Percentiles rank a stretch among this genome's conserved stretches.
phyloP scores from a whole-genome alignment of 805 yeast genomes.

The Pichia scutulata region DNA sequence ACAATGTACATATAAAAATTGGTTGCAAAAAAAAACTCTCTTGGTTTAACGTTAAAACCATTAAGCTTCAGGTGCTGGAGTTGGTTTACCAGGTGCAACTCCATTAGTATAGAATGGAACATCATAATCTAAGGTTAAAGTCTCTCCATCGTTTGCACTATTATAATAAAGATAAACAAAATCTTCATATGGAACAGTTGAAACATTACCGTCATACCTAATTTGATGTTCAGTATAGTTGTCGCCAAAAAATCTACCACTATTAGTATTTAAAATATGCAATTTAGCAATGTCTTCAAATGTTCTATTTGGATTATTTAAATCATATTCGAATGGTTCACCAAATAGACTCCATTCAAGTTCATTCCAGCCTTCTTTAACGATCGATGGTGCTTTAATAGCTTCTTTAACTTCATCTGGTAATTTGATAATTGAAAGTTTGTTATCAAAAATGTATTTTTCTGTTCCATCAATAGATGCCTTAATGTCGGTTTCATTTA shows the following conservation, averaged over 20 bases:
- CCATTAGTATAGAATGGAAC: not conserved
- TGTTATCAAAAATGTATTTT: not conserved
- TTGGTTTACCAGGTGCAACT: not conserved
- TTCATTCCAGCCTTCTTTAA: not conserved
- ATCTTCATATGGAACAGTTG: not conserved
- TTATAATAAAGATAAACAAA: not conserved
- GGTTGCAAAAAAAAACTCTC: too few relatives aligned
- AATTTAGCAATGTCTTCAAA: not conserved
- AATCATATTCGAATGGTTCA: not conserved
- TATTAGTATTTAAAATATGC: slow-evolving; percentile 1
- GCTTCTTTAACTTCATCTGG: not conserved
- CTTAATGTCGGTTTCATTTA: not conserved
- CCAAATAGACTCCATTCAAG: not conserved
- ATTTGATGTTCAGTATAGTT: not conserved
- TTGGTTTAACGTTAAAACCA: too few relatives aligned
- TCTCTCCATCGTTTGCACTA: not conserved
- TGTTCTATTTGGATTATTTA: not conserved
- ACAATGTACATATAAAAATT: too few relatives aligned
- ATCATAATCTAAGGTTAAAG: not conserved
- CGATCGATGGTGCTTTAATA: not conserved
- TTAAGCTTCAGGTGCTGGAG: not conserved
- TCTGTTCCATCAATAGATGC: not conserved
- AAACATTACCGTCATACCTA: not conserved
- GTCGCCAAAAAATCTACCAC: not conserved
- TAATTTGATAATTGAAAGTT: not conserved